Conservation (phyloP, 2,329 filamentous ascomycete genomes). For the Calonectria multiphialidica region DNA sequence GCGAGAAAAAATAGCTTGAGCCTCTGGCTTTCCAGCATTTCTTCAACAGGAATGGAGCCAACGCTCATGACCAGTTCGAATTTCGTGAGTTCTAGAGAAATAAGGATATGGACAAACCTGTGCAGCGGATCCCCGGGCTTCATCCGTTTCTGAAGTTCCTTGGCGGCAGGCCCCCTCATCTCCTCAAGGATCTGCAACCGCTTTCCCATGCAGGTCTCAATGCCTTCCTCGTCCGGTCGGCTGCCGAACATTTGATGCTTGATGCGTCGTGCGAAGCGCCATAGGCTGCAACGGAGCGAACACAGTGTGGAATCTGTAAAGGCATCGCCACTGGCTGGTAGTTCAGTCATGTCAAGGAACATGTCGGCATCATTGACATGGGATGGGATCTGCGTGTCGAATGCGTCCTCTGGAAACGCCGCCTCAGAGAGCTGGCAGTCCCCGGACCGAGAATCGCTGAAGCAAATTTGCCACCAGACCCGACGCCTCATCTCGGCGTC, state of each 20-base stretch:
- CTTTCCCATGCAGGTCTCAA: not conserved
- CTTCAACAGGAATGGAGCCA: not conserved
- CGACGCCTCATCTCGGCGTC: slow-evolving; percentile 6
- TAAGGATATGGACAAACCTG: not conserved
- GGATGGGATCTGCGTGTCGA: not conserved
- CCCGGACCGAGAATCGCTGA: not conserved
- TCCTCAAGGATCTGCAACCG: not conserved
- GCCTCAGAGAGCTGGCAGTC: not conserved
- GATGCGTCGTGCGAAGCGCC: not conserved
- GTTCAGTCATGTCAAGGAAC: not conserved
- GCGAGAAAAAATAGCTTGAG: not conserved
- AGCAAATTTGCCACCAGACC: slow-evolving; percentile 7
- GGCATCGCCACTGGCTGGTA: not conserved
- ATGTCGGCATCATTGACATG: not conserved
- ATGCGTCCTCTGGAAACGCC: not conserved
- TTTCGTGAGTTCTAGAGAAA: not conserved
- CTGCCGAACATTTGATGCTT: not conserved
- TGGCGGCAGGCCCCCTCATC: not conserved
- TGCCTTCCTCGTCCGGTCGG: not conserved
- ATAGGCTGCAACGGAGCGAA: not conserved
- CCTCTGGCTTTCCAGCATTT: not conserved
- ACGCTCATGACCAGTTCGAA: not conserved
- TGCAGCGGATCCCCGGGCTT: not conserved
- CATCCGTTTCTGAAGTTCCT: not conserved
- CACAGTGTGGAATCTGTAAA: not conserved